phyloP scores from a whole-genome alignment of 2,329 filamentous ascomycete species.

The Botrytis hyacinthi region DNA sequence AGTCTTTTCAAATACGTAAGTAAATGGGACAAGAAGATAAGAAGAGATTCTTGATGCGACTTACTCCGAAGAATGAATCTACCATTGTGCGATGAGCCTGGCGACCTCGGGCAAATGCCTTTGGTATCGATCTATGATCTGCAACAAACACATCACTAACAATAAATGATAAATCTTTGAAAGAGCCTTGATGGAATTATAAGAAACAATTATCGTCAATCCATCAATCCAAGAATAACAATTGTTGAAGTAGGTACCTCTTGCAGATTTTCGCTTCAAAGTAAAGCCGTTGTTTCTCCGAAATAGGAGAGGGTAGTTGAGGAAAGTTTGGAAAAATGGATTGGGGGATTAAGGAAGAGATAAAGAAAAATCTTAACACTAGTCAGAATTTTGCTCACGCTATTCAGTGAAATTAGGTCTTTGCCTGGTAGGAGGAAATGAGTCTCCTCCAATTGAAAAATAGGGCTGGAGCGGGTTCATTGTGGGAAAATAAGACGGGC shows the following conservation, averaged over 20 bases:
- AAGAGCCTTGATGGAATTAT: background rate
- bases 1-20: background rate
- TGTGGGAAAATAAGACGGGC: too few species aligned
- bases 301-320: background rate
- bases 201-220: background rate
- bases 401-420: background rate
- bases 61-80: background rate
- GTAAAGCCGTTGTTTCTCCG: background rate
- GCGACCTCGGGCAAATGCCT: background rate
- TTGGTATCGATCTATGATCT: background rate
- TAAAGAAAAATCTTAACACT: background rate
- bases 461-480: background rate
- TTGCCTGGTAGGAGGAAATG: background rate
- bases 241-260: background rate
- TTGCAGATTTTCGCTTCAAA: slow-evolving; percentile 6
- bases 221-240: background rate
- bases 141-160: background rate
- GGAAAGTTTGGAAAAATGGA: background rate
- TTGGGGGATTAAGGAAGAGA: background rate
- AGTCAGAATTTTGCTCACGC: background rate
- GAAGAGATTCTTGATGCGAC: background rate
- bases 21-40: background rate
- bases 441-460: background rate
- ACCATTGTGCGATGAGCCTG: background rate
- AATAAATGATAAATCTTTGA: background rate